Base-by-base conservation (phyloP, 2,329 filamentous ascomycete genomes). In the Acrodontium crateriforme region DNA sequence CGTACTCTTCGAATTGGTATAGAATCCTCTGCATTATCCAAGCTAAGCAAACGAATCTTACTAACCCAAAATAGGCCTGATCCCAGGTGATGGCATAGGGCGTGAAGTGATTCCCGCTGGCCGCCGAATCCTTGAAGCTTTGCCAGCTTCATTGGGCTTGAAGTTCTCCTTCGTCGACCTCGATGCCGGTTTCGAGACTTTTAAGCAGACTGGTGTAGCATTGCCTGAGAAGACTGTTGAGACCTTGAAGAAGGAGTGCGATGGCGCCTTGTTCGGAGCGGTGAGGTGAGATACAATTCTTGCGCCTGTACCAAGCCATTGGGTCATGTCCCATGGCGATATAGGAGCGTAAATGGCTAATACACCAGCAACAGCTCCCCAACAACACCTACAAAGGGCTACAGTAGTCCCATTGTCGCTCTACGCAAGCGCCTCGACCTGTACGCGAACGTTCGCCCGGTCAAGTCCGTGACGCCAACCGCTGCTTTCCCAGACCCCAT, bases 1-100 rank as follows among this genome's bases (percentile, higher is more conserved):
- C 23, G 72, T 53, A 68, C 73, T 35, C 63, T 80, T 36, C 67
- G 72, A 54, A 79, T 79, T 58, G 75, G 74, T 77, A 53, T 55
- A 16, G n/a, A n/a, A n/a, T n/a, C n/a, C 14, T 27, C 60, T 52
- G 14, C 20, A 20, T 11, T 18, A 23, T 14, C 21, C 19, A 13
- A 18, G 5, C 19, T 19, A 9, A 16, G 14, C 15, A 24, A 11
- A 4, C 12, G 21, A 9, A 28, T 10, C 30, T 26, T 27, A 38
- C 33, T 31, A 34, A 31, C 27, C 21, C 12, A 15, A 20, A 42
- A 10, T 12, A 92, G 85, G 85, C 56, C 80, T 95, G 48, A 95
- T 98, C 54, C 81, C 89, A 47, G 89, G 89, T 52, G 89, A 98
- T 62, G 89, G 89, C 59, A 98, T 98, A 61, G 89, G 89, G 60